Percentiles rank a stretch among this genome's conserved stretches.
phyloP scores from a whole-genome alignment of 352 stramenopile species.

The Phytophthora sp. region DNA sequence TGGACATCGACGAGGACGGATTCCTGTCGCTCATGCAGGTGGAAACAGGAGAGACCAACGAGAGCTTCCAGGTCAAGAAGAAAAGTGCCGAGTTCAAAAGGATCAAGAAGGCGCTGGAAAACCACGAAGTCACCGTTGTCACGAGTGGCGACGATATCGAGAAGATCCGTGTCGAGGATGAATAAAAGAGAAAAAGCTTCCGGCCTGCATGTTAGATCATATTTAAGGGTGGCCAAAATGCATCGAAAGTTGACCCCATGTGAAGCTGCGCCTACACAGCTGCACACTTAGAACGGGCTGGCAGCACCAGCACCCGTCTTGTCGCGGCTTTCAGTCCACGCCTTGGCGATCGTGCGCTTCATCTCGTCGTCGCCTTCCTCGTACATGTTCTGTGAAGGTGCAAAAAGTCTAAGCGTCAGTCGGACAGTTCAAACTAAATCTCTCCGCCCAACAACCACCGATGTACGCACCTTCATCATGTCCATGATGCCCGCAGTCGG shows the following conservation, averaged over 20 bases:
- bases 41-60: constrained; percentile 67
- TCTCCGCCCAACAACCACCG: background rate
- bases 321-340: constrained; percentile 83
- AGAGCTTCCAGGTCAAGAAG: constrained; percentile 71
- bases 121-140: constrained; percentile 55
- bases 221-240: constrained; percentile 22
- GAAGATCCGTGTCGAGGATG: constrained; percentile 44
- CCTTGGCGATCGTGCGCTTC: constrained; percentile 91
- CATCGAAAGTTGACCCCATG: constrained; percentile 9
- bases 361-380: constrained; percentile 89
- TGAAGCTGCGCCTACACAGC: constrained; percentile 1
- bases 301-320: constrained; percentile 52
- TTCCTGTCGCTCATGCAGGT: constrained; percentile 77
- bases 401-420: constrained; percentile 1
- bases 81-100: constrained; percentile 74
- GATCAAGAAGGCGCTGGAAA: constrained; percentile 72
- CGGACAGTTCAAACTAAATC: background rate
- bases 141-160: constrained; percentile 60
- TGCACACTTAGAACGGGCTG: constrained; percentile 29
- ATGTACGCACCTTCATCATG: constrained; percentile 84
- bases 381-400: constrained; percentile 81
- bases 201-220: constrained; percentile 34
- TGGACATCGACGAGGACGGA: constrained; percentile 77
- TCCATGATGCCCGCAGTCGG: constrained; percentile 88
- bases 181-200: constrained; percentile 21